phyloP scores from a whole-genome alignment of 2,329 filamentous ascomycete genomes.

The Calonectria honghensis region DNA sequence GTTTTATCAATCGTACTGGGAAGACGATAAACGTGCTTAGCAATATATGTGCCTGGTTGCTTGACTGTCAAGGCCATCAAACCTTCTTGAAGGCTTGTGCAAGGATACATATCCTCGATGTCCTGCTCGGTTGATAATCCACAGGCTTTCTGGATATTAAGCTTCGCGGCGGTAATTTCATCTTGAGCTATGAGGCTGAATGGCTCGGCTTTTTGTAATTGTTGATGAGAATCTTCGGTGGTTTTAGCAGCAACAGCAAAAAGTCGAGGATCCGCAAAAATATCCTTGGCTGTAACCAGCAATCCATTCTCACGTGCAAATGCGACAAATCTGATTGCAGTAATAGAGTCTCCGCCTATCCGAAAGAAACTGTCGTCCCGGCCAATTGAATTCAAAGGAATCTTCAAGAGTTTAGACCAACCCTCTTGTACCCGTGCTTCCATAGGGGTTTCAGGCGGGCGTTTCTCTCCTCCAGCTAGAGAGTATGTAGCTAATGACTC shows the following conservation, averaged over 20 bases:
- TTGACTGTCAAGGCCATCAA: conserved; percentile 52
- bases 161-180: background rate
- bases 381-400: conserved; percentile 44
- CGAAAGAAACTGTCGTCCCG: conserved; percentile 69
- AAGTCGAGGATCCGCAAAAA: conserved; percentile 59
- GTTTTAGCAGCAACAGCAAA: conserved; percentile 43
- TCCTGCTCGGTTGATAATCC: background rate
- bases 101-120: conserved; percentile 51
- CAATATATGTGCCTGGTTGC: conserved; percentile 38
- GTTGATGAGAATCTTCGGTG: conserved; percentile 21
- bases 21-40: conserved; percentile 29
- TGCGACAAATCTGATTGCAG: conserved; percentile 69
- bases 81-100: conserved; percentile 60
- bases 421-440: conserved; percentile 55
- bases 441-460: conserved; percentile 18
- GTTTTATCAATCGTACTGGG: background rate
- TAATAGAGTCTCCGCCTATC: conserved; percentile 69
- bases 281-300: conserved; percentile 64
- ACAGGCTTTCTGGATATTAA: background rate
- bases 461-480: conserved; percentile 27
- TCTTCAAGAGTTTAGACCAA: conserved; percentile 62
- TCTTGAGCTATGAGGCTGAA: background rate
- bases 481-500: conserved; percentile 19
- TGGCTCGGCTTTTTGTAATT: background rate
- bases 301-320: conserved; percentile 63